phyloP scores from a whole-genome alignment of 352 stramenopile species.

The Globisporangium orthogonon region DNA sequence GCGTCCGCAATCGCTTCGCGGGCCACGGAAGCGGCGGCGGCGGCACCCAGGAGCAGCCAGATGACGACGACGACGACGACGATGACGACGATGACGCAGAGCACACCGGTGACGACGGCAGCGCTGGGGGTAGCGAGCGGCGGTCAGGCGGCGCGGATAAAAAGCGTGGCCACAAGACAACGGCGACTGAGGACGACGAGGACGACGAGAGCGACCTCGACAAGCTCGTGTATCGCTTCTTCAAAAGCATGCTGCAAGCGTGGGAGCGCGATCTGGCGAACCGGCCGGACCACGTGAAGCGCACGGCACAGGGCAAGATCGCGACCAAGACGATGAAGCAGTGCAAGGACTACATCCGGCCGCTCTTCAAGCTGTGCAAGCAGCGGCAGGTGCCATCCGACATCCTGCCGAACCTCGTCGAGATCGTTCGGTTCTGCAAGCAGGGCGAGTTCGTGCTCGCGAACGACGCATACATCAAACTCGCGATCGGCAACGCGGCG shows the following conservation, averaged over 20 bases:
- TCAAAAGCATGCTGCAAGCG: constrained; percentile 90
- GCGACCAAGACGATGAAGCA: constrained; percentile 97
- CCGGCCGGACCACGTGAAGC: constrained; percentile 86
- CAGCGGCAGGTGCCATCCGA: constrained; percentile 81
- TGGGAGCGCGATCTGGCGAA: constrained; percentile 92
- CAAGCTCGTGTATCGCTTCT: constrained; percentile 88
- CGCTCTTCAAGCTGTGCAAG: constrained; percentile 97
- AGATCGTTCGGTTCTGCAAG: constrained; percentile 94
- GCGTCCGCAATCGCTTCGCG: constrained; percentile 75
- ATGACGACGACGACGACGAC: constrained; percentile 8
- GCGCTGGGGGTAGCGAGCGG: no score
- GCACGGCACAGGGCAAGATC: constrained; percentile 88
- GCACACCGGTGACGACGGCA: constrained; percentile 32
- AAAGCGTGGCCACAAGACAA: constrained; percentile 1
- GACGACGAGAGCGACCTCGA: constrained; percentile 45
- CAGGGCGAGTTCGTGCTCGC: constrained; percentile 92
- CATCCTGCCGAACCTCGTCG: constrained; percentile 83
- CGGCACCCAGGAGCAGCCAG: constrained; percentile 22
- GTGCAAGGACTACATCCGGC: constrained; percentile 98
- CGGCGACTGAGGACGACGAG: constrained; percentile 8
- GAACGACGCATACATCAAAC: constrained; percentile 97
- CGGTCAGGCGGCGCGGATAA: not conserved
- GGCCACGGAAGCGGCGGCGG: constrained; percentile 6
- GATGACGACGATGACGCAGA: constrained; percentile 41
- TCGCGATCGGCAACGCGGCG: constrained; percentile 96